These are phyloP conservation scores for Irpex rosettiformis DNA, from an alignment of 1,284 basidiomycete species.

Conservation along the genomic window DNA sequence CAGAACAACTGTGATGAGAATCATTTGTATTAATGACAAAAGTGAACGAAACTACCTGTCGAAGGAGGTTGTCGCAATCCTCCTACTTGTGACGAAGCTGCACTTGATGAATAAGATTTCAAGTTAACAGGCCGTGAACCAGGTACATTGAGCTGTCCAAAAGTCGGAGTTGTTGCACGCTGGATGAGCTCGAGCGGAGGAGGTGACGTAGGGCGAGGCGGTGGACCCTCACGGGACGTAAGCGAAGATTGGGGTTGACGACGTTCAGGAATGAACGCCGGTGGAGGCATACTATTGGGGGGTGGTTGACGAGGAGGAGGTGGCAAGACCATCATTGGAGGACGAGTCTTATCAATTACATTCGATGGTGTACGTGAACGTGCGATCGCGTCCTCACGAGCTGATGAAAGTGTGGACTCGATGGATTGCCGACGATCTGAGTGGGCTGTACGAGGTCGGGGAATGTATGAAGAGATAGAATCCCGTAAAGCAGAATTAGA, in stretches of 20 bases:
- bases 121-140: slow-evolving; percentile 40
- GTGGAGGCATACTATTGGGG: slow-evolving; percentile 66
- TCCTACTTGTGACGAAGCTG: slow-evolving; percentile 57
- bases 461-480: slow-evolving; percentile 40
- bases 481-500: slow-evolving; percentile 43
- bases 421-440: slow-evolving; percentile 48
- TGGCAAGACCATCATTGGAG: slow-evolving; percentile 82
- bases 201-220: slow-evolving; percentile 83
- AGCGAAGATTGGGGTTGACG: slow-evolving; percentile 50
- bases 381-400: slow-evolving; percentile 37
- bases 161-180: slow-evolving; percentile 80
- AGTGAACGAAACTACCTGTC: slow-evolving; percentile 76
- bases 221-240: slow-evolving; percentile 55
- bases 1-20: slow-evolving; percentile 39
- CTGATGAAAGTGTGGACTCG: slow-evolving; percentile 60
- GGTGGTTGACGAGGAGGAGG: slow-evolving; percentile 82
- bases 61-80: slow-evolving; percentile 72
- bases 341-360: slow-evolving; percentile 72
- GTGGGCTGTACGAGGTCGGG: slow-evolving; percentile 36
- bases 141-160: slow-evolving; percentile 62
- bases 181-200: slow-evolving; percentile 86
- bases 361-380: slow-evolving; percentile 58
- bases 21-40: slow-evolving; percentile 54
- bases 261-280: slow-evolving; percentile 70
- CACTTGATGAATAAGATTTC: slow-evolving; percentile 62